Evolutionary conservation across 1,139 yeast species (phyloP).

Genomic region (Kurtzmaniella quercitrusa): DNA sequence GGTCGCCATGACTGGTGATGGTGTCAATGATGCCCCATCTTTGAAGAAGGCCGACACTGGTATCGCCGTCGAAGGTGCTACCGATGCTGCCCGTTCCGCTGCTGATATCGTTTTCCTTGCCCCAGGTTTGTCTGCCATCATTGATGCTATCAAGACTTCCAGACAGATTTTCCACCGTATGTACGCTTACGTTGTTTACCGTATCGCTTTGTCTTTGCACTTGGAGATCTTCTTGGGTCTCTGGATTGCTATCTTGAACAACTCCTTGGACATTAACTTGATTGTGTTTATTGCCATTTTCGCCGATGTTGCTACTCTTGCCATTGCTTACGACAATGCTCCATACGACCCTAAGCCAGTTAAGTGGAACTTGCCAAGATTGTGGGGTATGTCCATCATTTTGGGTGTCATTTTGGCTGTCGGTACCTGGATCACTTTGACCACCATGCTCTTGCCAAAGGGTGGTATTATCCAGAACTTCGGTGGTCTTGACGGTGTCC

Average conservation of each 20-base stretch:
- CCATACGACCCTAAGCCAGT: conserved; percentile 97
- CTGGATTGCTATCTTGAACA: conserved; percentile 90
- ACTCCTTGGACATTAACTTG: conserved; percentile 77
- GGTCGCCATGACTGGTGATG: conserved; percentile 98
- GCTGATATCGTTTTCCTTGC: conserved; percentile 95
- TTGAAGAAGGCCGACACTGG: conserved; percentile 96
- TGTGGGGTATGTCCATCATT: conserved; percentile 92
- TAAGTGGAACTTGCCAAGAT: conserved; percentile 97
- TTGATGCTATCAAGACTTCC: conserved; percentile 90
- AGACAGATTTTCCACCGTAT: conserved; percentile 98
- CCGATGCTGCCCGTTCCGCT: conserved; percentile 95
- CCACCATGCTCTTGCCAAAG: conserved; percentile 79
- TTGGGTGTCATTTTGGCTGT: conserved; percentile 79
- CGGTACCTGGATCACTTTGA: conserved; percentile 90
- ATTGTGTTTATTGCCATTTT: conserved; percentile 92
- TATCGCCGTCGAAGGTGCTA: conserved; percentile 96
- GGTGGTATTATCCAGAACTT: conserved; percentile 90
- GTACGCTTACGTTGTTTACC: conserved; percentile 95
- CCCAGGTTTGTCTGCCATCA: conserved; percentile 92
- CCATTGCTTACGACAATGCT: conserved; percentile 96
- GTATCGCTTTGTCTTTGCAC: conserved; percentile 90
- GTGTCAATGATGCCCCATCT: conserved; percentile 96
- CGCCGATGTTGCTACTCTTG: conserved; percentile 93
- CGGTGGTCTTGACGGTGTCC: conserved; percentile 88
- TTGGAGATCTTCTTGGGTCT: conserved; percentile 89